Evolutionary conservation across 306 rosid genomes (phyloP), one percentile per base, ranked within the genome.

Genomic region (Leucaena leucocephala): DNA sequence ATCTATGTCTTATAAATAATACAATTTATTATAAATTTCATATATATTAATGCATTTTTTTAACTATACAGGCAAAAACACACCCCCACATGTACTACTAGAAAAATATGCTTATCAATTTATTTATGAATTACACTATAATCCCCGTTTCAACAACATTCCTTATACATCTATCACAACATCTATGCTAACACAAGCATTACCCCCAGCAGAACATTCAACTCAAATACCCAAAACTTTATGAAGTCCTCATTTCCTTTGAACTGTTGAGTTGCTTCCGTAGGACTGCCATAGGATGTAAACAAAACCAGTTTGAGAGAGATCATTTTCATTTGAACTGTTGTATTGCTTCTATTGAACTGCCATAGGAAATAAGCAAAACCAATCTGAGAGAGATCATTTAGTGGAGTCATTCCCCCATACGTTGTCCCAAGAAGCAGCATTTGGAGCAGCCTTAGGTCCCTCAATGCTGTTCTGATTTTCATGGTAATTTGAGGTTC

Each of bases 401-500:
- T 87, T 80, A 68, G 36, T 70, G 68, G 77, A 15, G 7, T 88
- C 90, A 57, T 86, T 86, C 62, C 74, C 91, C 99, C 99, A 96
- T 38, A 93, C 94, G 68, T 96, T 91, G 87, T 96, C 99, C 99
- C 99, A 91, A 13, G 89, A 52, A 75, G 90, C 27, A 27, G 27
- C 97, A 76, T 76, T 68, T 22, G 98, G 92, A 44, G 97, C 87
- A 43, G 90, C 83, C 87, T 89, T 91, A 0, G 92, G 80, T 64
- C 81, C 99, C 80, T 90, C 96, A 11, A 91, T 89, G 71, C 75
- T 50, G 85, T 89, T 93, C 77, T 76, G 79, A 66, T 88, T 82
- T 59, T 61, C 87, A 63, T 76, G 67, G 45, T 75, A n/a, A 63
- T 71, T 40, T 62, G 67, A 80, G 14, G 80, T 70, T 49, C 90